Evolutionary conservation across 2,329 filamentous ascomycete genomes (phyloP).

Genomic region (Alternaria brassicicola): DNA sequence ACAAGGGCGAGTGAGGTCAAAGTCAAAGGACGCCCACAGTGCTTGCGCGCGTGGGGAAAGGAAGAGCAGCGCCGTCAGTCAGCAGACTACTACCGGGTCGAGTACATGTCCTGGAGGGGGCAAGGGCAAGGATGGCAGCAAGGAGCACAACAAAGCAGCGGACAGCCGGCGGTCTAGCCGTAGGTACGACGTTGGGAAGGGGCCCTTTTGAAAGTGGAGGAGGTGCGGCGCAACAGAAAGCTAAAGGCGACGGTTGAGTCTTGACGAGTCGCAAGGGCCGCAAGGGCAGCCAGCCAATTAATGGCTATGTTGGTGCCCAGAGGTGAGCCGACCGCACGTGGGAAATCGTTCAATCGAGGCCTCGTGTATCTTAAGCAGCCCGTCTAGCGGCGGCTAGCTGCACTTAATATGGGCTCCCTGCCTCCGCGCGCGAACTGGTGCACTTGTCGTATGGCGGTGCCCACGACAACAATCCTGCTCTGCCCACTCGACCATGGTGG

Average conservation of each 20-base stretch:
- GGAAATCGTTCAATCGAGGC: slow-evolving; percentile 49
- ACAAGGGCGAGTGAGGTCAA: slow-evolving; percentile 30
- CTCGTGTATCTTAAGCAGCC: slow-evolving; percentile 46
- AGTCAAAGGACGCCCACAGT: neutral
- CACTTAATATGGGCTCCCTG: slow-evolving; percentile 40
- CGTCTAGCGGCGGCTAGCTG: slow-evolving; percentile 46
- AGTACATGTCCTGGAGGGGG: slow-evolving; percentile 33
- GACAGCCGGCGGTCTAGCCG: slow-evolving; percentile 36
- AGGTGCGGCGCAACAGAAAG: slow-evolving; percentile 25
- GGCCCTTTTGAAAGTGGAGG: slow-evolving; percentile 27
- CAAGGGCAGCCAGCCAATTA: slow-evolving; percentile 38
- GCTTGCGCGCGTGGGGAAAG: slow-evolving; percentile 9
- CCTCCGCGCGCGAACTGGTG: slow-evolving; percentile 30
- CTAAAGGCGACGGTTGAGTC: slow-evolving; percentile 24
- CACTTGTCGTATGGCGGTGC: slow-evolving; percentile 21
- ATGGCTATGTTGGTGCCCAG: slow-evolving; percentile 33
- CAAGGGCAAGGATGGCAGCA: slow-evolving; percentile 12
- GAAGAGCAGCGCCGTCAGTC: slow-evolving; percentile 14
- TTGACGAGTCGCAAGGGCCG: slow-evolving; percentile 17
- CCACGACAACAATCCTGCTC: slow-evolving; percentile 8
- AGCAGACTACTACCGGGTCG: slow-evolving; percentile 23
- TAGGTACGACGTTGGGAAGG: slow-evolving; percentile 37
- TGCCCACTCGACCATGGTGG: neutral
- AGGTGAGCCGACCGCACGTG: slow-evolving; percentile 42
- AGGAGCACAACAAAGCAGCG: slow-evolving; percentile 29